Evolutionary conservation across 306 rosid genomes (phyloP).

Genomic region (Pachyrhizus erosus): DNA sequence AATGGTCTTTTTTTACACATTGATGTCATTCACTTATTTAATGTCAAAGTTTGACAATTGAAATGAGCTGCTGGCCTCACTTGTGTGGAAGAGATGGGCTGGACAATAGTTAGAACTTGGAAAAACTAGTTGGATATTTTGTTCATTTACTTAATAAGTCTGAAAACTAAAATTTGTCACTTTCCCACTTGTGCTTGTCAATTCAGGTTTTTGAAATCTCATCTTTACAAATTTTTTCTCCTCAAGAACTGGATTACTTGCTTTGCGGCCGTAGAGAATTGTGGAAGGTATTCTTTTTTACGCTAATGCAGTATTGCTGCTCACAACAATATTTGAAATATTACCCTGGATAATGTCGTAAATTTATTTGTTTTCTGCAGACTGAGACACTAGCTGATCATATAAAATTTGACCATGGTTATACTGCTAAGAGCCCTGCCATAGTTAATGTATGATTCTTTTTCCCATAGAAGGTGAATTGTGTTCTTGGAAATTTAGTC

Average conservation of each 20-base stretch:
- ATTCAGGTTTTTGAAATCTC: slow-evolving; percentile 88
- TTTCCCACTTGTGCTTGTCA: slow-evolving; percentile 21
- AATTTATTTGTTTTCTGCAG: slow-evolving; percentile 52
- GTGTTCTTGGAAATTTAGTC: background rate
- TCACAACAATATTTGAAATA: slow-evolving; percentile 20
- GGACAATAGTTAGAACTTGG: slow-evolving; percentile 7
- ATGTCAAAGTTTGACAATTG: background rate
- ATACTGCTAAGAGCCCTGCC: slow-evolving; percentile 96
- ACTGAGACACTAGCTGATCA: slow-evolving; percentile 91
- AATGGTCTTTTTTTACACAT: background rate
- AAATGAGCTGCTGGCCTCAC: background rate
- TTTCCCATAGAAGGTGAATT: background rate
- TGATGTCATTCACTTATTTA: background rate
- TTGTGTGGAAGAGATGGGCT: background rate
- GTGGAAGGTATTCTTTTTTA: slow-evolving; percentile 77
- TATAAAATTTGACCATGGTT: slow-evolving; percentile 97
- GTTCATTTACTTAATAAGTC: slow-evolving; percentile 11
- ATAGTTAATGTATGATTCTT: slow-evolving; percentile 73
- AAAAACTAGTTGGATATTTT: slow-evolving; percentile 6
- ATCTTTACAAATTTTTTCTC: slow-evolving; percentile 85
- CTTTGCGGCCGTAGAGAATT: slow-evolving; percentile 96
- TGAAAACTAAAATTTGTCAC: slow-evolving; percentile 22
- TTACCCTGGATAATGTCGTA: background rate
- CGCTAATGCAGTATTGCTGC: background rate
- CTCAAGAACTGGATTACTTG: slow-evolving; percentile 88